Conservation (phyloP, 306 rosid genomes). For the Ormosia semicastrata region DNA sequence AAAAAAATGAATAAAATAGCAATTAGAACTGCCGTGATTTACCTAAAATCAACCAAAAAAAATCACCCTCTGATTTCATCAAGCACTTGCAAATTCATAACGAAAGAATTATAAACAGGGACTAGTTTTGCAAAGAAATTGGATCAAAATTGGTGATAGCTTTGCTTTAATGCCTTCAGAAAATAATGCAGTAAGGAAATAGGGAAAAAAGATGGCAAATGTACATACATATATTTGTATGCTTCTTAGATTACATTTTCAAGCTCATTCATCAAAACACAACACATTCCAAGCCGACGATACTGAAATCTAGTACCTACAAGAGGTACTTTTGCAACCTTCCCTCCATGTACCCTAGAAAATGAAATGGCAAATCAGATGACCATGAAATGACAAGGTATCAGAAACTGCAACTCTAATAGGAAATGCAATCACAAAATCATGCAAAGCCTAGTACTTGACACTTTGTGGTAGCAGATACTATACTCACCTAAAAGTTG, state of each 20-base stretch:
- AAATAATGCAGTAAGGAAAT: neutral
- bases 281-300: slow-evolving; percentile 87
- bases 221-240: neutral
- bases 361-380: slow-evolving; percentile 20
- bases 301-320: slow-evolving; percentile 70
- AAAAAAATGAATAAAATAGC: too few species aligned
- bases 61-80: too few species aligned
- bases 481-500: slow-evolving; percentile 68
- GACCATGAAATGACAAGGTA: neutral
- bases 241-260: slow-evolving; percentile 59
- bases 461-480: slow-evolving; percentile 15
- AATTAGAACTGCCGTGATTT: too few species aligned
- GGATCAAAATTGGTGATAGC: neutral
- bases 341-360: slow-evolving; percentile 68
- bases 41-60: too few species aligned
- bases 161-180: neutral
- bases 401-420: neutral
- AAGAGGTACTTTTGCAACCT: slow-evolving; percentile 84
- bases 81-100: too few species aligned
- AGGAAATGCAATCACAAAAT: neutral
- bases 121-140: too few species aligned
- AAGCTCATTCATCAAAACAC: slow-evolving; percentile 71
- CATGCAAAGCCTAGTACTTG: slow-evolving; percentile 4
- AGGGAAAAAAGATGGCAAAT: neutral
- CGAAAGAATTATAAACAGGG: too few species aligned